These are phyloP conservation scores for Oryza rufipogon DNA, from an alignment of 176 grass and related monocot species.

Conservation along the genomic window DNA sequence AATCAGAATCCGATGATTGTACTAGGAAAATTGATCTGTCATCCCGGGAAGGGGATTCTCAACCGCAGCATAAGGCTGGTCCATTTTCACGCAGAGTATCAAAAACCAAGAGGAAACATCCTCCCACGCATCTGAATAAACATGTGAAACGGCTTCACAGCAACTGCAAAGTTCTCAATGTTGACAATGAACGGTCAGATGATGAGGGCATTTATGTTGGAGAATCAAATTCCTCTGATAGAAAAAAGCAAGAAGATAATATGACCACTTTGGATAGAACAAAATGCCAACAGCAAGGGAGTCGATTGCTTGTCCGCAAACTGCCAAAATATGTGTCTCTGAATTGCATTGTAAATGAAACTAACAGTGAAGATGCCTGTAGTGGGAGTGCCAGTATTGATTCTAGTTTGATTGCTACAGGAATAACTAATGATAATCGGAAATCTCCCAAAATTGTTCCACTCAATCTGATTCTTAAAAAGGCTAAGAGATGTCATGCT, in stretches of 20 bases:
- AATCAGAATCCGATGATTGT: conserved; percentile 44
- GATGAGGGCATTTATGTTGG: conserved; percentile 25
- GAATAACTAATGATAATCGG: conserved; percentile 57
- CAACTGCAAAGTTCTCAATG: conserved; percentile 39
- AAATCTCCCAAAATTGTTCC: conserved; percentile 93
- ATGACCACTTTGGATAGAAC: conserved; percentile 2
- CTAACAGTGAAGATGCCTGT: conserved; percentile 48
- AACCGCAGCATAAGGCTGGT: conserved; percentile 23
- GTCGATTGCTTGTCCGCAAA: conserved; percentile 56
- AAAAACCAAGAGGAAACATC: conserved; percentile 55
- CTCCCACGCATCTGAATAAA: conserved; percentile 50
- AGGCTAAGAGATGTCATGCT: conserved; percentile 56
- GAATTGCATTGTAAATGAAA: conserved; percentile 68
- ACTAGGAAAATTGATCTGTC: conserved; percentile 41
- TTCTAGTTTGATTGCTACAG: conserved; percentile 72
- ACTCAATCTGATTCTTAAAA: conserved; percentile 75
- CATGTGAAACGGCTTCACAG: conserved; percentile 42
- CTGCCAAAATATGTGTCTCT: conserved; percentile 85
- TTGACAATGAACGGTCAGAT: conserved; percentile 36
- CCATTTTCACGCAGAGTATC: conserved; percentile 44
- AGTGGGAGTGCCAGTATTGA: conserved; percentile 51
- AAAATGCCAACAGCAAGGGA: conserved; percentile 39
- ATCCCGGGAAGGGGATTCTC: conserved; percentile 37
- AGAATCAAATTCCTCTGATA: conserved; percentile 42
- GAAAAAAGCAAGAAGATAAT: conserved; percentile 41